Percentiles rank a stretch among this genome's conserved stretches.
Conservation (phyloP, 805 yeast genomes). For the Zygosaccharomyces bailii region DNA sequence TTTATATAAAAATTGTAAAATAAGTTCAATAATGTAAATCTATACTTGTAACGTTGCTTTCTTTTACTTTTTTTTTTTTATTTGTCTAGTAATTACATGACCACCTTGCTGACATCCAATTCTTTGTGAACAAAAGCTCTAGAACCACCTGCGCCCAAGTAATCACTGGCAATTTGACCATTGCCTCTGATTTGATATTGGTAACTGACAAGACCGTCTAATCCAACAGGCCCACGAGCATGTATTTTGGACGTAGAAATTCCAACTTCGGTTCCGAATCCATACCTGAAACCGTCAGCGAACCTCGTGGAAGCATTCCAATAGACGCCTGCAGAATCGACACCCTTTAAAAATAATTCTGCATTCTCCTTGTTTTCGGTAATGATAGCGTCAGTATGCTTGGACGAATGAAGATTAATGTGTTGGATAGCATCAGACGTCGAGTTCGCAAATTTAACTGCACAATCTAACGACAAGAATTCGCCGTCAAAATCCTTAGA, state of each 20-base stretch:
- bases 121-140: constrained; percentile 74
- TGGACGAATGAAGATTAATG: constrained; percentile 88
- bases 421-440: constrained; percentile 76
- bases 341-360: constrained; percentile 70
- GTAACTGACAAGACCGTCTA: constrained; percentile 93
- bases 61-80: background rate
- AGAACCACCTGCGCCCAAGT: constrained; percentile 88
- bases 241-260: constrained; percentile 95
- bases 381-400: constrained; percentile 90
- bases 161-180: constrained; percentile 92
- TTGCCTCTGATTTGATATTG: constrained; percentile 89
- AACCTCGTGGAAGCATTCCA: constrained; percentile 97
- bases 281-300: constrained; percentile 98
- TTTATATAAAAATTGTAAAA: constrained; percentile 2
- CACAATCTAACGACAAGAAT: constrained; percentile 77
- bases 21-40: background rate
- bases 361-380: constrained; percentile 74
- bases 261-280: constrained; percentile 98
- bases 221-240: constrained; percentile 98
- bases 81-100: too few relatives aligned
- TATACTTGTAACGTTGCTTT: background rate
- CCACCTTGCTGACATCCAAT: constrained; percentile 40
- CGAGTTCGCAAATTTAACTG: constrained; percentile 59
- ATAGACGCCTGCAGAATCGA: constrained; percentile 94
- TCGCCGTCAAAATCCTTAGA: constrained; percentile 70